These are phyloP conservation scores for Tieghemiomyces parasiticus DNA, from an alignment of 192 early-diverging fungal species.

Conservation along the genomic window DNA sequence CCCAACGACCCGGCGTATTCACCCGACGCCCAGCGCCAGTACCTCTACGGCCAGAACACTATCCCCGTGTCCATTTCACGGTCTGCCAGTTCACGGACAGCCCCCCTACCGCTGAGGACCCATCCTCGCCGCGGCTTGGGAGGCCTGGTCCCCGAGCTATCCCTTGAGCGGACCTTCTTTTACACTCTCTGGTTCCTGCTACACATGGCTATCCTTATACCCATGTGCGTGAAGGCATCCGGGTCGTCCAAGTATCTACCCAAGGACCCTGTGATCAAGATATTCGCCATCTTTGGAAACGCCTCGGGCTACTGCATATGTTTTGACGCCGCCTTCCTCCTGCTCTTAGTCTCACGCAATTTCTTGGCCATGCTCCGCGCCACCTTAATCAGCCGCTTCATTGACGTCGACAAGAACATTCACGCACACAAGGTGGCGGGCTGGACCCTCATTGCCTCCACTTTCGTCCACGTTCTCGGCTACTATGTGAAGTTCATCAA, in stretches of 20 bases:
- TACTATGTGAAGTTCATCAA: constrained; percentile 46
- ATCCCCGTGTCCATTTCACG: no score
- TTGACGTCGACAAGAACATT: constrained; percentile 57
- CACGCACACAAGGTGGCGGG: constrained; percentile 60
- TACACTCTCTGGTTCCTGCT: constrained; percentile 2
- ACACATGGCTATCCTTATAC: not conserved
- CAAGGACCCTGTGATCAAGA: not conserved
- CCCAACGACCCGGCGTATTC: no score
- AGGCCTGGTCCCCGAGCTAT: not conserved
- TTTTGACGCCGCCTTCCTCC: constrained; percentile 47
- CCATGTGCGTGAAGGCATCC: constrained; percentile 1
- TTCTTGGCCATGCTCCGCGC: constrained; percentile 34
- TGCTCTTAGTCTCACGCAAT: constrained; percentile 75
- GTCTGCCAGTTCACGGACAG: no score
- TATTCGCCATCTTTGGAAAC: not conserved
- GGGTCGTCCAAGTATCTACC: not conserved
- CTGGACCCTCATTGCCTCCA: constrained; percentile 47
- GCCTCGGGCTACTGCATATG: not conserved
- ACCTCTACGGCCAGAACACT: no score
- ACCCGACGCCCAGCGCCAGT: no score
- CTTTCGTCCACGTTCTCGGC: constrained; percentile 40
- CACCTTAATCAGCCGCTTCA: constrained; percentile 37
- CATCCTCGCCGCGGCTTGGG: not conserved
- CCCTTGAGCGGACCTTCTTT: not conserved
- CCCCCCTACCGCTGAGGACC: no score